Percentiles rank a stretch among this genome's conserved stretches.
Conservation (phyloP, 2,329 filamentous ascomycete genomes). For the Keithomyces neogunnii region DNA sequence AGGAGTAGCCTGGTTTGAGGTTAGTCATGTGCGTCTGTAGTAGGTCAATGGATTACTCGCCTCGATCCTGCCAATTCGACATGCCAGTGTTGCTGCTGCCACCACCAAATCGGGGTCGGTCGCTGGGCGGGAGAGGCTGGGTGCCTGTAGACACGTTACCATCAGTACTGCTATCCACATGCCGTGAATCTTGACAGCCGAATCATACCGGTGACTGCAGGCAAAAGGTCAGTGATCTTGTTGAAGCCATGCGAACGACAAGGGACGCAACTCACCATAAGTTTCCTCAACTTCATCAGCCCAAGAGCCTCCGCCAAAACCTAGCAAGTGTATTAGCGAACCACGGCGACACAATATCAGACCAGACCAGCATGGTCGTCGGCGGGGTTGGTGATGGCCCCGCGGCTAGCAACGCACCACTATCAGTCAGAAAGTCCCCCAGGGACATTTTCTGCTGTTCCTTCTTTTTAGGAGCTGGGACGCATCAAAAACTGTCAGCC, state of each 20-base stretch:
- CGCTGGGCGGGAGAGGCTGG: constrained; percentile 45
- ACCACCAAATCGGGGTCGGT: constrained; percentile 31
- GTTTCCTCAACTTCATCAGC: constrained; percentile 97
- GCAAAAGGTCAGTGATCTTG: constrained; percentile 16
- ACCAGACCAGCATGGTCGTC: not conserved
- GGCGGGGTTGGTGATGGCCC: constrained; percentile 15
- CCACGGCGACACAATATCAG: not conserved
- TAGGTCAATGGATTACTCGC: constrained; percentile 20
- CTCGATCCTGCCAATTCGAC: constrained; percentile 35
- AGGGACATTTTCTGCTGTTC: constrained; percentile 96
- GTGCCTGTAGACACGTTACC: constrained; percentile 32
- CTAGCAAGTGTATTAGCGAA: constrained; percentile 17
- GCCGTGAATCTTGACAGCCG: not conserved
- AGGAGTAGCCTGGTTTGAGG: constrained; percentile 40
- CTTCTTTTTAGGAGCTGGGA: constrained; percentile 81
- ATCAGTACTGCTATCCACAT: not conserved
- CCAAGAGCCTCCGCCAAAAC: constrained; percentile 70
- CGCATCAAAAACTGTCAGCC: constrained; percentile 5
- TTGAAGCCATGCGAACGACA: not conserved
- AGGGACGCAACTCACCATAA: constrained; percentile 52
- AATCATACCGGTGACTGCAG: constrained; percentile 27
- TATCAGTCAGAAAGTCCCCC: constrained; percentile 87
- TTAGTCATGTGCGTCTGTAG: constrained; percentile 11
- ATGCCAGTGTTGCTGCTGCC: constrained; percentile 19
- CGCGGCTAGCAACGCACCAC: constrained; percentile 53